A percentile compares a stretch with the other conserved stretches of the same genome.
Conservation (phyloP, 2,329 filamentous ascomycete species). For the Trichoderma harzianum region DNA sequence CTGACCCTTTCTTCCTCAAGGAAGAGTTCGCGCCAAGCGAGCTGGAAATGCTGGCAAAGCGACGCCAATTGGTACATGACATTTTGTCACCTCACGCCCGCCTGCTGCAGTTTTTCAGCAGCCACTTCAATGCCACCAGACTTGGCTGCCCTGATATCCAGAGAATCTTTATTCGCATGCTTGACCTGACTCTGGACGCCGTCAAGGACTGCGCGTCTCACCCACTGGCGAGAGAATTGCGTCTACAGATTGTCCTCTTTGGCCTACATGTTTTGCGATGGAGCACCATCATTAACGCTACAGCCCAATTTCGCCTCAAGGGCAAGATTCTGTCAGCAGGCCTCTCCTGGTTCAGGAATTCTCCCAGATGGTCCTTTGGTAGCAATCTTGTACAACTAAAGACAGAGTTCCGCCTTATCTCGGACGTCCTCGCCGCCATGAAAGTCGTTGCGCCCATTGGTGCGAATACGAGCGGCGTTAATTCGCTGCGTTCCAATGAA, state of each 20-base stretch:
- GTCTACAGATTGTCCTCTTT: slow-evolving; percentile 83
- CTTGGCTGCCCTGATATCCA: slow-evolving; percentile 80
- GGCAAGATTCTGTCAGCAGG: slow-evolving; percentile 84
- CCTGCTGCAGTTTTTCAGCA: slow-evolving; percentile 83
- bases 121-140: slow-evolving; percentile 92
- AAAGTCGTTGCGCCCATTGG: slow-evolving; percentile 62
- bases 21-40: slow-evolving; percentile 93
- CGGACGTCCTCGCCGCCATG: slow-evolving; percentile 68
- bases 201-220: slow-evolving; percentile 70
- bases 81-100: slow-evolving; percentile 82
- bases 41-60: slow-evolving; percentile 67
- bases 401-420: slow-evolving; percentile 79
- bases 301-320: slow-evolving; percentile 77
- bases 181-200: slow-evolving; percentile 74
- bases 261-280: slow-evolving; percentile 73
- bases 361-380: slow-evolving; percentile 90
- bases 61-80: slow-evolving; percentile 76
- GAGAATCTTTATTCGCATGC: slow-evolving; percentile 74
- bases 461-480: slow-evolving; percentile 49
- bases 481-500: slow-evolving; percentile 73
- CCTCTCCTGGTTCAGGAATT: slow-evolving; percentile 80
- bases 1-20: slow-evolving; percentile 85
- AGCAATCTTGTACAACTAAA: slow-evolving; percentile 92
- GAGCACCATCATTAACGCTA: slow-evolving; percentile 61
- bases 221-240: slow-evolving; percentile 85